Conservation (phyloP, 1,284 basidiomycete species). For the Pterula multifida region DNA sequence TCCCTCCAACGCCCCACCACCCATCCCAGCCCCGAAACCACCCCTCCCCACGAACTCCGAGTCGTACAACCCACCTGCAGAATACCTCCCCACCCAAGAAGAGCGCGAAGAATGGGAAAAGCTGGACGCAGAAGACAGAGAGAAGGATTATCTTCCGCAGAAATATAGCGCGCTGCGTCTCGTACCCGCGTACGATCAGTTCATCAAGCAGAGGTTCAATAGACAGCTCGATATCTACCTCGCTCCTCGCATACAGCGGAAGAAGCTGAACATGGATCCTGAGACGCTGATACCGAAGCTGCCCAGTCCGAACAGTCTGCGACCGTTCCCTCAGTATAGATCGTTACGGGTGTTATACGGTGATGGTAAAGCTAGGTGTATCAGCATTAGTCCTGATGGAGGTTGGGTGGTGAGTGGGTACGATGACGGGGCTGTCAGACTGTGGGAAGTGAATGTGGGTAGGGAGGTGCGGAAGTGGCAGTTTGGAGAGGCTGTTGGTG, state of each 20-base stretch:
- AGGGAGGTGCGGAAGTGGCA: slow-evolving; percentile 86
- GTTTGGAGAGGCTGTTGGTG: slow-evolving; percentile 67
- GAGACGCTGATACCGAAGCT: slow-evolving; percentile 89
- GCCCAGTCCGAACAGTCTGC: slow-evolving; percentile 86
- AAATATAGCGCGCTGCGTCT: slow-evolving; percentile 81
- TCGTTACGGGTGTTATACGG: slow-evolving; percentile 67
- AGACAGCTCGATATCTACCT: slow-evolving; percentile 96
- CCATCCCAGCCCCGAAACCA: slow-evolving; percentile 89
- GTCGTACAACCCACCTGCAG: slow-evolving; percentile 97
- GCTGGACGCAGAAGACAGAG: slow-evolving; percentile 84
- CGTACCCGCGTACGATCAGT: slow-evolving; percentile 86
- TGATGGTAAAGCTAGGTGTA: slow-evolving; percentile 60
- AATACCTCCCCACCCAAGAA: slow-evolving; percentile 87
- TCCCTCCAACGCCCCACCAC: slow-evolving; percentile 53
- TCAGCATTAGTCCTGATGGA: slow-evolving; percentile 81
- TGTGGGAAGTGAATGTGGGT: slow-evolving; percentile 95
- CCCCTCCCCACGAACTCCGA: slow-evolving; percentile 85
- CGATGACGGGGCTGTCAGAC: slow-evolving; percentile 75
- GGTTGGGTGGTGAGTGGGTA: slow-evolving; percentile 90
- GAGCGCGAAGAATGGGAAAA: slow-evolving; percentile 82
- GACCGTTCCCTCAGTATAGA: slow-evolving; percentile 88
- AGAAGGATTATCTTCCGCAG: slow-evolving; percentile 81
- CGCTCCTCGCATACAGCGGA: slow-evolving; percentile 83
- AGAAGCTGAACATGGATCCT: slow-evolving; percentile 85
- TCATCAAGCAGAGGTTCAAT: slow-evolving; percentile 91